Base-by-base conservation (phyloP, 225 moss, liverwort and hornwort genomes). In the Straminergon stramineum region DNA sequence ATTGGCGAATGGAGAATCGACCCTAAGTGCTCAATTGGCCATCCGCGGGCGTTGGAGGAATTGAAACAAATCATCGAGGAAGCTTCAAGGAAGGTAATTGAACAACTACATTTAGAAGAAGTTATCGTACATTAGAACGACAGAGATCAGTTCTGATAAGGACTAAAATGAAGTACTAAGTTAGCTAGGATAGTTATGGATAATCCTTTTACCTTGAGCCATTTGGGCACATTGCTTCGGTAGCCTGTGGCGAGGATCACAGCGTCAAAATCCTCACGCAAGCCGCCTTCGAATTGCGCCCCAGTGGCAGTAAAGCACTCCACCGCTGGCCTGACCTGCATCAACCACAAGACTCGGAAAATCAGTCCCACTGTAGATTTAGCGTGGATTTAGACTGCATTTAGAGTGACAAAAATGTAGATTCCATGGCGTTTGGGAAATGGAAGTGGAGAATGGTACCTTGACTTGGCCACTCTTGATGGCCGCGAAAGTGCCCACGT, bases 171-270 rank as follows among this genome's bases (percentile, higher is more conserved):
- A 63, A 82, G 4, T 81, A 5, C 32, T 62, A 45, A 41, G 58
- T 81, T 31, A 41, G 61, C 8, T 26, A 28, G 13, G 32, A 17
- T 37, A 51, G 15, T 30, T n/a, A 21, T 34, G 27, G 39, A 13
- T 17, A 23, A 16, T 51, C 37, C n/a, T 37, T 48, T 77, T 63
- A 89, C 89, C 96, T 96, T 96, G 23, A 99, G 95, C 99, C 99
- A 99, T 91, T 93, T 92, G 37, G 97, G 96, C 23, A 99, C 99
- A 48, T 96, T 99, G 91, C 99, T 99, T 43, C 92, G 87, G 65
- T 97, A 99, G 6, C 99, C 99, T 11, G 99, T 99, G 2, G 99
- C 99, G 7, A 97, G 91, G 65, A 99, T 91, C 28, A 97, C 92
- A 4, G 94, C 92, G 48, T 99, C 97, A 35, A 95, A 99, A 60